Conservation (phyloP, 148 eudicot genomes). For the Amaranthus palmeri region DNA sequence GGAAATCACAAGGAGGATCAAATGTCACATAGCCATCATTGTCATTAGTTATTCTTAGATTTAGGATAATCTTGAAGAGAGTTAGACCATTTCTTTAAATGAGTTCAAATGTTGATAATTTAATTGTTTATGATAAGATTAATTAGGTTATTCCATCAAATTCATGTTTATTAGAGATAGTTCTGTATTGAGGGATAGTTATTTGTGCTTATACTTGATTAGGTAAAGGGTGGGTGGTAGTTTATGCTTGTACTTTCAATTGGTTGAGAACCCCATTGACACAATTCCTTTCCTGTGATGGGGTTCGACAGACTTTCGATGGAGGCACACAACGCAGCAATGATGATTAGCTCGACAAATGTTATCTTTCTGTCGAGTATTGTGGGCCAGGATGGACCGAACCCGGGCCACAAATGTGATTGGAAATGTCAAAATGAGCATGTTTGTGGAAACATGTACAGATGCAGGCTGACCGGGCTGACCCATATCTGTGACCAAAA, state of each 20-base stretch:
- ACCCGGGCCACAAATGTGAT: slow-evolving; percentile 85
- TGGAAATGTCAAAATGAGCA: slow-evolving; percentile 87
- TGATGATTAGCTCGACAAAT: slow-evolving; percentile 59
- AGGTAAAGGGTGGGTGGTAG: not conserved
- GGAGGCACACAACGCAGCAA: slow-evolving; percentile 71
- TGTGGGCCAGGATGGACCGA: slow-evolving; percentile 77
- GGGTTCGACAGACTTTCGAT: slow-evolving; percentile 58
- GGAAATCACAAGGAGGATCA: not conserved
- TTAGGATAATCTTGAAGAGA: not conserved
- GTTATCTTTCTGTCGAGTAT: slow-evolving; percentile 81
- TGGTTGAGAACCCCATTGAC: slow-evolving; percentile 20
- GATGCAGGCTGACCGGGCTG: slow-evolving; percentile 85
- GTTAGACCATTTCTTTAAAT: not conserved
- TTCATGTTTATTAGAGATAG: not conserved
- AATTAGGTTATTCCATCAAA: not conserved
- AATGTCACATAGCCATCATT: not conserved
- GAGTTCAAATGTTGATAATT: not conserved
- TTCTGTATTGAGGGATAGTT: not conserved
- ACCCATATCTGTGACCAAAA: slow-evolving; percentile 97
- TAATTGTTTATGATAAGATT: not conserved
- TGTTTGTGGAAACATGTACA: slow-evolving; percentile 85
- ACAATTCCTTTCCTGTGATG: slow-evolving; percentile 35
- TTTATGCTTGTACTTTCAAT: slow-evolving; percentile 5
- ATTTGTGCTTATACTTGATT: not conserved
- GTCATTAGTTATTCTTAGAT: not conserved